Base-by-base conservation (phyloP, 768 basidiomycete species). In the Trametes punicea region DNA sequence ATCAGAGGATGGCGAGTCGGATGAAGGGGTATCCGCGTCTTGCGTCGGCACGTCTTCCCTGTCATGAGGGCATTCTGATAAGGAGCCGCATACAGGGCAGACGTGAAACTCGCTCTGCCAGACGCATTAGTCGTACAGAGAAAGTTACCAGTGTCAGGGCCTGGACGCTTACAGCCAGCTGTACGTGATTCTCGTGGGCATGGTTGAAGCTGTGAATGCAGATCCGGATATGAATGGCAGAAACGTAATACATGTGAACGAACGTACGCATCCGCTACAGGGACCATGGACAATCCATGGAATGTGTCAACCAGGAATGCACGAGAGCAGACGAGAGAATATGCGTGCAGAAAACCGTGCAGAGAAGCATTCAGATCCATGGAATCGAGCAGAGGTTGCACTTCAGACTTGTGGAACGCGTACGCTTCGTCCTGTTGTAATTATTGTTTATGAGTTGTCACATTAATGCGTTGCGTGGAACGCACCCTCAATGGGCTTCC, bases 271-370 rank as follows among this genome's bases (percentile, higher is more conserved):
- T 81, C 80, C 6, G 76, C 77, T 42, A 79, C 72, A 4, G 81
- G 79, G 0, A 79, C 75, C 61, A 82, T 72, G 3, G 75, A 71
- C 10, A 81, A 66, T 4, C 69, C 68, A 61, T 79, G 79, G 57
- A 74, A 81, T 7, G 70, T 64, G 62, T 81, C 79, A 31, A 81
- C 70, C 23, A 76, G 67, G 61, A 81, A 81, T 2, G 77, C 77
- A 10, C 81, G 72, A 1, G 79, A 76, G 8, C 73, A 74, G 21
- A 81, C 75, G 13, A 81, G 69, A 0, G 76, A 70, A 63, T 78
- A 79, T 7, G 76, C 72, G 49, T 74, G 67, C 6, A 70, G 51
- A 57, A 75, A 75, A 4, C 68, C 70, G 4, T 39, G 44, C 23
- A 67, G 34, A 8, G 65, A 54, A 20, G 53, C 46, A 18, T 23